Base-by-base conservation (phyloP, 305 asterid genomes). In the Solanum hybrid region DNA sequence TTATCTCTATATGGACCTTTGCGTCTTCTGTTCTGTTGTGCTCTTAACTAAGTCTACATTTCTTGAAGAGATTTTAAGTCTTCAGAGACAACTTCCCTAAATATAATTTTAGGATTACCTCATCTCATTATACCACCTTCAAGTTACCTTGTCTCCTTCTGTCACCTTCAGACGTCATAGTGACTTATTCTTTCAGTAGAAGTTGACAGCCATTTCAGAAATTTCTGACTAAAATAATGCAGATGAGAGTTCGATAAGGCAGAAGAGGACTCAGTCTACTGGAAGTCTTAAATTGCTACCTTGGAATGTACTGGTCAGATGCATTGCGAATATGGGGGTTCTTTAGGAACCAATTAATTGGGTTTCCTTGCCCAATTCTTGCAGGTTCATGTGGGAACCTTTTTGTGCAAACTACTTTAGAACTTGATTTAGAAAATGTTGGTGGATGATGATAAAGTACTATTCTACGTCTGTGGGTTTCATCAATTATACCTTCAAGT, bases 21-120 rank as follows among this genome's bases (percentile, higher is more conserved):
- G 88, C 34, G 27, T 27, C 88, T 83, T 17, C 38, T 29, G 73
- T 45, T 45, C 8, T 39, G 70, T 39, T 81, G 31, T 39, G 36
- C 70, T 81, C 39, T 83, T 83, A 81, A 81, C 87, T 82, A 82
- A 27, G 88, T 83, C 75, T 83, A 83, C 88, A 83, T 83, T 83
- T 83, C 12, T 83, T 45, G 88, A 36, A 45, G 88, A 29, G 39
- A 83, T 45, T 41, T 17, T 45, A 83, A 83, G 38, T 83, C 75
- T 45, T 83, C 14, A 14, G 73, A 45, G 17, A 83, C 72, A 27
- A 29, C 88, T 45, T 83, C 34, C 38, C 27, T 83, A 80, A 12
- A 38, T 80, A 37, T 45, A 45, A 29, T 83, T 83, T 45, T 83
- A 83, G 73, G 26, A 24, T 45, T 45, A 41, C 75, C 27, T 14